phyloP scores from a whole-genome alignment of 495 filamentous ascomycete species.

The Glutinoglossum americanum region DNA sequence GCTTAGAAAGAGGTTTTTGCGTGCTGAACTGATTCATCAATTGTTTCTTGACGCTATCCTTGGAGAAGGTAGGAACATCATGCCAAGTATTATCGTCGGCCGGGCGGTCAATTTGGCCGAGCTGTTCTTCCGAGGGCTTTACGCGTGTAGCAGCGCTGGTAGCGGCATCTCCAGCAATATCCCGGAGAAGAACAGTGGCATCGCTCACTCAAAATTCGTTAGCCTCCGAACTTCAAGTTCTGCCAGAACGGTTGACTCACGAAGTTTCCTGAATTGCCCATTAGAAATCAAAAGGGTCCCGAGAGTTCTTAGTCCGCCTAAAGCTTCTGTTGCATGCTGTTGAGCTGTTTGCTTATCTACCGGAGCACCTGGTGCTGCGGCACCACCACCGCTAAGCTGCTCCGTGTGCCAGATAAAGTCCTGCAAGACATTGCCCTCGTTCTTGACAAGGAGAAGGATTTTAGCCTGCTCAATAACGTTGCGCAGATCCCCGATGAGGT shows the following conservation, averaged over 20 bases:
- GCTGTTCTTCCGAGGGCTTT: conserved; percentile 56
- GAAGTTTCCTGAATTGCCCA: conserved; percentile 84
- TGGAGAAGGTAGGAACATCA: conserved; percentile 60
- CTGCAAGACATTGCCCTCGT: conserved; percentile 79
- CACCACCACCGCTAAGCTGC: conserved; percentile 38
- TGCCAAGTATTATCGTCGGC: conserved; percentile 89
- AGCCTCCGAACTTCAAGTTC: conserved; percentile 7
- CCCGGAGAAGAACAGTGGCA: conserved; percentile 59
- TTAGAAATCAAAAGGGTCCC: conserved; percentile 86
- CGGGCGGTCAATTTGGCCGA: conserved; percentile 56
- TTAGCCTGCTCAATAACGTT: conserved; percentile 81
- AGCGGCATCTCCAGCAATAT: conserved; percentile 80
- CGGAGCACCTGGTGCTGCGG: conserved; percentile 37
- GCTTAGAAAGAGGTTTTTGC: conserved; percentile 33
- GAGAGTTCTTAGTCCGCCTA: conserved; percentile 72
- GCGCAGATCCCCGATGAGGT: conserved; percentile 53
- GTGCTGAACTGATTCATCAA: conserved; percentile 36
- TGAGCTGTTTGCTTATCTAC: conserved; percentile 51
- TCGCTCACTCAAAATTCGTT: conserved; percentile 47
- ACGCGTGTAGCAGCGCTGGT: conserved; percentile 57
- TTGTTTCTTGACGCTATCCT: conserved; percentile 45
- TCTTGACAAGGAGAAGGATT: conserved; percentile 76
- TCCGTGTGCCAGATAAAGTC: conserved; percentile 92
- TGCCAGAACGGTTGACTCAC: conserved; percentile 27
- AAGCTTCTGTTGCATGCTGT: conserved; percentile 59